Base-by-base conservation (phyloP, 2,329 filamentous ascomycete genomes). In the Fusarium acutatum region DNA sequence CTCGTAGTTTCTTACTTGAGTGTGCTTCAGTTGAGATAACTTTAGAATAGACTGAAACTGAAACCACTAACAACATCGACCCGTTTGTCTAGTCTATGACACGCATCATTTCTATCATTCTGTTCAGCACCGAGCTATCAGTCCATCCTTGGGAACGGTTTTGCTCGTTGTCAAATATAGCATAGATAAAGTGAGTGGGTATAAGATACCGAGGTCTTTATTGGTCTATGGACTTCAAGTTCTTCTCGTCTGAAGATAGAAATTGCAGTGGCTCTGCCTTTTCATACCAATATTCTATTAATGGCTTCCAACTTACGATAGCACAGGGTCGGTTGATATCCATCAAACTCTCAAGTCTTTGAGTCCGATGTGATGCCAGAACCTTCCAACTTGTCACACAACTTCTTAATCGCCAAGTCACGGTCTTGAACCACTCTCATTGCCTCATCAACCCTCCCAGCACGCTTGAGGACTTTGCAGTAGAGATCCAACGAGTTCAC, bases 11-110 rank as follows among this genome's bases (percentile, higher is more conserved):
- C 12, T 35, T 12, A n/a, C 20, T 15, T 35, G 13, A 22, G 15
- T 15, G 41, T 43, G 50, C 52, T 67, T 40, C 53, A 67, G 38
- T 41, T 60, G 18, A 50, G 46, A 46, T 40, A 47, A 26, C 28
- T 53, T 53, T 28, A 28, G 50, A 18, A 35, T 28, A 24, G 34
- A 40, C 64, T 68, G 64, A 69, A 68, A 68, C 64, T 43, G 56
- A 69, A 68, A 68, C 64, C 17, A 53, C 50, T n/a, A 35, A 67
- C 43, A 50, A 32, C 13, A 53, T 38, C n/a, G 37, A 41, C 20
- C 38, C 13, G 24, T 53, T 52, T 35, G 47, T 11, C 30, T 52
- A 52, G 14, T 6, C 24, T 53, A 11, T 35, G 10, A 4, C 50
- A 28, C 20, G 12, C 20, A 7, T n/a, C 14, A 10, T 7, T 28